A percentile compares a stretch with the other conserved stretches of the same genome.
Conservation (phyloP, 2,329 filamentous ascomycete species). For the Aspergillus intermedius region DNA sequence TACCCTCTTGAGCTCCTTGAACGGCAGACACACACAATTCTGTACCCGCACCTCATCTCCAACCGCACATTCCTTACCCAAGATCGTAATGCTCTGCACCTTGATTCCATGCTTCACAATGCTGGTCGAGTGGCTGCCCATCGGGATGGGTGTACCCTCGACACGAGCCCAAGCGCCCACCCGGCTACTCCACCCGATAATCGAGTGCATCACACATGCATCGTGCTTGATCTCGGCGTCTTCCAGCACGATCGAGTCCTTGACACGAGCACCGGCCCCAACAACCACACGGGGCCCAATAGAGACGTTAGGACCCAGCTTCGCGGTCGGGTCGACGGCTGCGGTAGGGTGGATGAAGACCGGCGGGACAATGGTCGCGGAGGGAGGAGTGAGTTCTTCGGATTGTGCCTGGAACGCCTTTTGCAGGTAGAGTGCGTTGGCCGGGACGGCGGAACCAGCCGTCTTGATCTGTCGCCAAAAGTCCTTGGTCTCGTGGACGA, state of each 20-base stretch:
- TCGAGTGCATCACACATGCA: conserved; percentile 88
- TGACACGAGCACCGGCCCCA: conserved; percentile 82
- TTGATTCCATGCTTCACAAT: conserved; percentile 97
- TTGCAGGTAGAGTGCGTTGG: conserved; percentile 92
- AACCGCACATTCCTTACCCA: conserved; percentile 92
- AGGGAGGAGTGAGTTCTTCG: conserved; percentile 73
- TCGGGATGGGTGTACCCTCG: conserved; percentile 84
- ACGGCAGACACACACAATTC: conserved; percentile 95
- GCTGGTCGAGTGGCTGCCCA: conserved; percentile 82
- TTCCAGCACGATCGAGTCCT: conserved; percentile 93
- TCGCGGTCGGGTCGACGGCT: conserved; percentile 85
- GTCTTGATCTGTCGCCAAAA: conserved; percentile 99
- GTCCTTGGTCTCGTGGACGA: conserved; percentile 96
- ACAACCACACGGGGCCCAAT: conserved; percentile 83
- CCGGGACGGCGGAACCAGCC: conserved; percentile 90
- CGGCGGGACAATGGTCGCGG: conserved; percentile 79
- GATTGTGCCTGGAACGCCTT: conserved; percentile 82
- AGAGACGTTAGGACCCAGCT: conserved; percentile 93
- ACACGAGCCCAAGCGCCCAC: conserved; percentile 98
- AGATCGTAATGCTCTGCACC: conserved; percentile 95
- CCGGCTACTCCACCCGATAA: conserved; percentile 94
- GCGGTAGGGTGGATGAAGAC: conserved; percentile 95
- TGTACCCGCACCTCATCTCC: conserved; percentile 93
- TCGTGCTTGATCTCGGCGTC: conserved; percentile 95
- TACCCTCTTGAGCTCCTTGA: conserved; percentile 95